Evolutionary conservation across 2,329 filamentous ascomycete species (phyloP).

Genomic region (Fusarium denticulatum): DNA sequence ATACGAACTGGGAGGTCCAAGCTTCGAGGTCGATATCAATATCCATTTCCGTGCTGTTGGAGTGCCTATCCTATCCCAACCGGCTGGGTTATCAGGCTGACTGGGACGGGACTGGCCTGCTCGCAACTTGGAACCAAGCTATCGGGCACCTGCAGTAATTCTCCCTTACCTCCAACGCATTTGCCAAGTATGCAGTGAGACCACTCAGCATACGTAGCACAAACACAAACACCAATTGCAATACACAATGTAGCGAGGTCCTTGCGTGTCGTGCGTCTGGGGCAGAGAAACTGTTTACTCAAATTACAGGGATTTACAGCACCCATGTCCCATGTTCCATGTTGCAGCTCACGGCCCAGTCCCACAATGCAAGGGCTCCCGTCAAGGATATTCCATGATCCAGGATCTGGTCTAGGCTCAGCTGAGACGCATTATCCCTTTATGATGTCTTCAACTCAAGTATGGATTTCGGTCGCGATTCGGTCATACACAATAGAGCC

Average conservation of each 20-base stretch:
- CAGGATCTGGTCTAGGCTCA: constrained; percentile 17
- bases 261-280: constrained; percentile 19
- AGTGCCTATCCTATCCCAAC: not conserved
- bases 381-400: constrained; percentile 19
- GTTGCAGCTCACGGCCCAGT: constrained; percentile 27
- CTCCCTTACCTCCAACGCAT: constrained; percentile 11
- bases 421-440: constrained; percentile 23
- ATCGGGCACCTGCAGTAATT: constrained; percentile 28
- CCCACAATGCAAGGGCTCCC: constrained; percentile 29
- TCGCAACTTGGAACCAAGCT: constrained; percentile 17
- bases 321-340: constrained; percentile 21
- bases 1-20: constrained; percentile 7
- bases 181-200: constrained; percentile 14
- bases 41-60: not conserved
- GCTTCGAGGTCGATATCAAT: constrained; percentile 13
- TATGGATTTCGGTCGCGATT: constrained; percentile 4
- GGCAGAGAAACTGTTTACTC: constrained; percentile 24
- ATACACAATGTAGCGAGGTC: constrained; percentile 16
- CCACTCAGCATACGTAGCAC: not conserved
- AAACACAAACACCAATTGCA: constrained; percentile 17
- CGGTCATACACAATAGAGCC: not conserved
- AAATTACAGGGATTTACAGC: constrained; percentile 20
- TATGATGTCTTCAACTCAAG: constrained; percentile 9
- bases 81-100: constrained; percentile 10
- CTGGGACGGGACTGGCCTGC: not conserved